Evolutionary conservation across 2,329 filamentous ascomycete genomes (phyloP), one percentile per base, ranked within the genome.

Genomic region (Canariomyces notabilis): DNA sequence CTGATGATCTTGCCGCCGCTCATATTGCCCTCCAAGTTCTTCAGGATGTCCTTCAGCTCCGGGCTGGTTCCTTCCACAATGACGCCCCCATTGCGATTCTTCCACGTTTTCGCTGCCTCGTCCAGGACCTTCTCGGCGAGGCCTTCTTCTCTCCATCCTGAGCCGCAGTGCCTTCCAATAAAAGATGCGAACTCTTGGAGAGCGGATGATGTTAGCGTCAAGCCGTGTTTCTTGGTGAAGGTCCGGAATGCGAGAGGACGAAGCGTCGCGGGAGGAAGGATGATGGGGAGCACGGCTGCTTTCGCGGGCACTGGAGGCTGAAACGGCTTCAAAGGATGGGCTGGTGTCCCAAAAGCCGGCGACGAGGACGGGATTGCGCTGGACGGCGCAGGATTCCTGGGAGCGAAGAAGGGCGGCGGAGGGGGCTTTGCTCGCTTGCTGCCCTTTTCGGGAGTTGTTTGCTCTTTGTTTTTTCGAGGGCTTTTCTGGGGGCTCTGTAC

Each of bases 141-240:
- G 0, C 94, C 91, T 64, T 95, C 89, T 69, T 97, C 90, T 59
- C 91, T 81, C 93, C 93, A 98, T 82, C 83, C 89, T 47, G 90
- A 90, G 26, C 93, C 93, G 64, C 93, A 98, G 66, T 95, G 86
- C 57, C 87, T 84, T 9, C 93, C 94, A 43, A 98, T 85, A 64
- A 98, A 98, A 1, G 80, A 77, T 16, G 93, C 90, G 23, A 98
- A 75, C 37, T 87, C 80, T 64, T 91, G 83, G 5, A 98, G 72
- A 0, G 93, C 89, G 0, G 89, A 82, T 0, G 91, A 93, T 6
- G 87, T 90, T 43, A 98, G 79, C 0, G 90, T 97, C 46, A 98
- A 74, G 58, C 91, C 94, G 68, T 98, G 89, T 62, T 97, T 98
- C 67, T 96, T 96, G 2, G 93, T 98, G 56, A 98, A 95, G 0